Evolutionary conservation across 805 yeast species (phyloP).

Genomic region (Nakazawaea ishiwadae): DNA sequence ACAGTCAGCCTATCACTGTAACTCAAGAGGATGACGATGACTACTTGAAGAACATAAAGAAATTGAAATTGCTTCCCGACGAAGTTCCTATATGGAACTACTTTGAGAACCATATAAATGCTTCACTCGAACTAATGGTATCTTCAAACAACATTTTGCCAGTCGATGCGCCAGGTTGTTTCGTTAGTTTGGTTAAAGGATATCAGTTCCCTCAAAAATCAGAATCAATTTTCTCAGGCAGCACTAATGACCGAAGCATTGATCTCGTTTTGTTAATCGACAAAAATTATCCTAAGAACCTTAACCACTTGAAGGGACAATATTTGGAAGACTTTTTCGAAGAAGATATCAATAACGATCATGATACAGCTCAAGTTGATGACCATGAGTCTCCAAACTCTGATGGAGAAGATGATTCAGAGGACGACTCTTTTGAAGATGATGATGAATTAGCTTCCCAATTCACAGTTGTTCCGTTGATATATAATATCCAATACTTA

Average conservation of each 20-base stretch:
- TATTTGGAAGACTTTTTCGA: conserved; percentile 10
- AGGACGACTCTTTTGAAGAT: not conserved
- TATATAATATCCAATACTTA: conserved; percentile 8
- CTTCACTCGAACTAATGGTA: conserved; percentile 1
- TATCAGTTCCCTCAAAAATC: conserved; percentile 2
- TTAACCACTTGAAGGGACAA: not conserved
- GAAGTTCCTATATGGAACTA: conserved; percentile 11
- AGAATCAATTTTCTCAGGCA: conserved; percentile 7
- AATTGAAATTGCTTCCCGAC: not conserved
- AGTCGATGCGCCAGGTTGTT: conserved; percentile 9
- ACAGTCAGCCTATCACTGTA: too few species aligned
- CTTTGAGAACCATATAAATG: conserved; percentile 9
- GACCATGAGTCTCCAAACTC: conserved; percentile 20
- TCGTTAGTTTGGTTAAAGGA: conserved; percentile 10
- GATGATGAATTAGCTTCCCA: not conserved
- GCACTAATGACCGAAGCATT: conserved; percentile 7
- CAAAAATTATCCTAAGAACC: conserved; percentile 1
- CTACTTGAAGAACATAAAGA: conserved; percentile 5
- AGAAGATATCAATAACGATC: conserved; percentile 17
- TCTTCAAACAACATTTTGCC: conserved; percentile 10
- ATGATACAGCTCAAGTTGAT: too few species aligned
- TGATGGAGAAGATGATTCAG: conserved; percentile 23
- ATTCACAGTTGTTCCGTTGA: conserved; percentile 9
- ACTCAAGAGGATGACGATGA: conserved; percentile 1
- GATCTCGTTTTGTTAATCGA: conserved; percentile 10